phyloP scores from a whole-genome alignment of 2,329 filamentous ascomycete species.

The Trichocomaceae sp. region DNA sequence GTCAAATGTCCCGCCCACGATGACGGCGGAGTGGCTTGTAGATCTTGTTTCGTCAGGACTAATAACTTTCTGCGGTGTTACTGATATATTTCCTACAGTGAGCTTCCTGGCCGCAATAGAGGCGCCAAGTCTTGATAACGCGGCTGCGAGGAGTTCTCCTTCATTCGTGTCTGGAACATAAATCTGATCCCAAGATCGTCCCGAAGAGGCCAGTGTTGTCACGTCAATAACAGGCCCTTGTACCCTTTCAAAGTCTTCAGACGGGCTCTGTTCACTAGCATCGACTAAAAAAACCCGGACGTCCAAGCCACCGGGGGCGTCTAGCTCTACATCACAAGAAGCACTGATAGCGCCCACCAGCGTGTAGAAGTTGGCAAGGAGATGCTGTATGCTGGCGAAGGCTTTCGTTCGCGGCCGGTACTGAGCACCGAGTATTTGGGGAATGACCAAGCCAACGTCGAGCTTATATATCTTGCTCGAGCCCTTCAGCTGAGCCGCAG shows the following conservation, averaged over 20 bases:
- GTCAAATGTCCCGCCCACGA: slow-evolving; percentile 91
- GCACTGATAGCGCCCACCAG: slow-evolving; percentile 68
- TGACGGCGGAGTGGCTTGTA: slow-evolving; percentile 54
- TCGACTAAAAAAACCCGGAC: slow-evolving; percentile 67
- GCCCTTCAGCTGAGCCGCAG: slow-evolving; percentile 34
- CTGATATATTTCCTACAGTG: slow-evolving; percentile 18
- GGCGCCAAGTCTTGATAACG: slow-evolving; percentile 24
- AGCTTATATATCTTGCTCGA: slow-evolving; percentile 35
- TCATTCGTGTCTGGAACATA: slow-evolving; percentile 25
- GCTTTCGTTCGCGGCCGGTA: slow-evolving; percentile 48
- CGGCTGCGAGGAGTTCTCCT: slow-evolving; percentile 22
- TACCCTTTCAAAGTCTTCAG: slow-evolving; percentile 7
- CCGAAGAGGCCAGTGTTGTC: slow-evolving; percentile 40
- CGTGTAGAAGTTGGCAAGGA: slow-evolving; percentile 71
- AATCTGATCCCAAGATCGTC: slow-evolving; percentile 26
- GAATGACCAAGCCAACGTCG: slow-evolving; percentile 58
- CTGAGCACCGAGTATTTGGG: slow-evolving; percentile 51
- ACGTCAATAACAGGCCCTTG: slow-evolving; percentile 48
- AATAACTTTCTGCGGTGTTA: slow-evolving; percentile 20
- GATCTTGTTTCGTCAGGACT: slow-evolving; percentile 17
- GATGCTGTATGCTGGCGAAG: slow-evolving; percentile 64
- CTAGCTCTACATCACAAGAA: slow-evolving; percentile 55
- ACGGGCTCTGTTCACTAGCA: slow-evolving; percentile 38
- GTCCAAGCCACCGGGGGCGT: slow-evolving; percentile 66
- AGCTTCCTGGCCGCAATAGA: slow-evolving; percentile 17